Conservation (phyloP, 257 asterid species). For the Echites panduratus region DNA sequence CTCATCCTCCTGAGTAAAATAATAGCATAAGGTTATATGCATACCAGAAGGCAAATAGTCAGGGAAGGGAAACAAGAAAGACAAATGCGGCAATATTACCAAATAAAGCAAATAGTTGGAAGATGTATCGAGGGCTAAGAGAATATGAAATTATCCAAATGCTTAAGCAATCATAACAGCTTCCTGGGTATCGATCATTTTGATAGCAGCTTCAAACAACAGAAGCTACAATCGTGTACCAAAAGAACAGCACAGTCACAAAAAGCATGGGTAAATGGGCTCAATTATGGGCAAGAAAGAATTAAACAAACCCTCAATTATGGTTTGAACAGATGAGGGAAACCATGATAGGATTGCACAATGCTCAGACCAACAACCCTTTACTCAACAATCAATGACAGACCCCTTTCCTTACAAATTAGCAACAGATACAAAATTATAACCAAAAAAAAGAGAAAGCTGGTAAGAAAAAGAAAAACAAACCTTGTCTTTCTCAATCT, state of each 20-base stretch:
- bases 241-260: neutral
- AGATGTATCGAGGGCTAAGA: neutral
- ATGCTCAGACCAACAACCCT: neutral
- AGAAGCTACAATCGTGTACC: neutral
- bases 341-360: neutral
- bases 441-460: neutral
- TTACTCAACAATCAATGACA: neutral
- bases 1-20: slow-evolving; percentile 55
- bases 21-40: neutral
- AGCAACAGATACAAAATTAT: neutral
- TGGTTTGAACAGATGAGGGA: neutral
- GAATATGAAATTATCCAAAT: neutral
- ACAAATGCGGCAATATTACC: neutral
- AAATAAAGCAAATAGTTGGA: neutral
- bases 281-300: neutral
- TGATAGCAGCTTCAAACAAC: neutral
- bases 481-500: slow-evolving; percentile 76
- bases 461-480: neutral
- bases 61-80: neutral
- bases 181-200: neutral
- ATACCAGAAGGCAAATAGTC: neutral
- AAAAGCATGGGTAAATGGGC: neutral
- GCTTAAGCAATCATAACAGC: neutral
- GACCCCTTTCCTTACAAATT: neutral
- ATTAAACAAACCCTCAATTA: neutral